phyloP scores from a whole-genome alignment of 2,329 filamentous ascomycete species.

The Clarireedia hainanense region DNA sequence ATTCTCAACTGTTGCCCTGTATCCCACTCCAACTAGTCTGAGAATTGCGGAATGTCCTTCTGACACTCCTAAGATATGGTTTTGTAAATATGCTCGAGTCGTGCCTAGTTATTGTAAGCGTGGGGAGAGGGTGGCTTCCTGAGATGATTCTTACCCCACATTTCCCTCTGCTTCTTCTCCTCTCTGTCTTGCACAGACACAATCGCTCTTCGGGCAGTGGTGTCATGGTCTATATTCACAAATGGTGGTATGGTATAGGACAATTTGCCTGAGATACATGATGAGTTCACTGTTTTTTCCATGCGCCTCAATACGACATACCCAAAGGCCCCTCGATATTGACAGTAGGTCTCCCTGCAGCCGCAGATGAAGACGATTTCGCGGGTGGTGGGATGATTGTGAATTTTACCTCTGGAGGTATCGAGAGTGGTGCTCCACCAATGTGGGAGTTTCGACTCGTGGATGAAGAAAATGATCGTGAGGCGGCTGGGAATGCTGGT shows the following conservation, averaged over 20 bases:
- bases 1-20: conserved; percentile 79
- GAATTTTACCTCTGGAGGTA: conserved; percentile 79
- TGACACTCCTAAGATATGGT: conserved; percentile 86
- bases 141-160: conserved; percentile 67
- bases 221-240: conserved; percentile 63
- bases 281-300: background rate
- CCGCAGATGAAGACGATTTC: conserved; percentile 32
- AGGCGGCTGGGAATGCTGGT: conserved; percentile 54
- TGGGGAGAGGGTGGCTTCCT: background rate
- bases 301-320: conserved; percentile 28
- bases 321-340: conserved; percentile 76
- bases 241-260: conserved; percentile 73
- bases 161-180: conserved; percentile 71
- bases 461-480: conserved; percentile 64
- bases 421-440: conserved; percentile 68
- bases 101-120: conserved; percentile 48
- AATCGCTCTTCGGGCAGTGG: conserved; percentile 51
- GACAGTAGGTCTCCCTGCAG: conserved; percentile 50
- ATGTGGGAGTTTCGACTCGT: conserved; percentile 68
- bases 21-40: conserved; percentile 89
- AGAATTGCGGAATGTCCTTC: conserved; percentile 94
- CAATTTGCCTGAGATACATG: conserved; percentile 51
- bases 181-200: conserved; percentile 63
- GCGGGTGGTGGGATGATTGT: conserved; percentile 51
- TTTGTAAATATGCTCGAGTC: conserved; percentile 79